Conservation (phyloP, 208 protist species). For the Trypanosoma congolense region DNA sequence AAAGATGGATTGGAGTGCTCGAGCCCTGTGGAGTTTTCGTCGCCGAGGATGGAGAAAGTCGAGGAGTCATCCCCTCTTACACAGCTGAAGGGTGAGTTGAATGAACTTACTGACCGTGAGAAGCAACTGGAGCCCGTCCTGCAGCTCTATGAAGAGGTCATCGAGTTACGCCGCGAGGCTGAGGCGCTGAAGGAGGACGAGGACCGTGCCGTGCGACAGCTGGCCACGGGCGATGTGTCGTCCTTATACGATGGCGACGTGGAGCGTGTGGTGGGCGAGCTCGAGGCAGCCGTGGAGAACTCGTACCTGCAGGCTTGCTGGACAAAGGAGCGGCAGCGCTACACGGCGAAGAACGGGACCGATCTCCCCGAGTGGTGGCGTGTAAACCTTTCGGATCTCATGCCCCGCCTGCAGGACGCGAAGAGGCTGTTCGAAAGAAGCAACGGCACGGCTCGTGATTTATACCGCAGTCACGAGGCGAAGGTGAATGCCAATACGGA, state of each 20-base stretch:
- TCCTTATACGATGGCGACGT: slow-evolving; percentile 39
- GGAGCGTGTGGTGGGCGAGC: slow-evolving; percentile 34
- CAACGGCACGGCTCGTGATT: slow-evolving; percentile 28
- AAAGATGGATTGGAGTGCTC: neutral
- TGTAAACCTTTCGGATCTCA: slow-evolving; percentile 47
- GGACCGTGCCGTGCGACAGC: slow-evolving; percentile 41
- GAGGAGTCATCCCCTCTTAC: neutral
- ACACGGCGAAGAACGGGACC: slow-evolving; percentile 28
- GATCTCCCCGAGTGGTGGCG: slow-evolving; percentile 17
- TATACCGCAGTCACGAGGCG: slow-evolving; percentile 53
- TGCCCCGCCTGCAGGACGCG: slow-evolving; percentile 34
- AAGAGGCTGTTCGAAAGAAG: slow-evolving; percentile 25
- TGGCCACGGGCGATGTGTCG: slow-evolving; percentile 25
- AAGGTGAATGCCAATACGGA: slow-evolving; percentile 70
- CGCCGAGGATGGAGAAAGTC: neutral
- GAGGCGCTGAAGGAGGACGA: slow-evolving; percentile 57
- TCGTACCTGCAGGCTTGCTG: slow-evolving; percentile 52
- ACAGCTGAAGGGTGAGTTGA: slow-evolving; percentile 19
- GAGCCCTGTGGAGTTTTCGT: neutral
- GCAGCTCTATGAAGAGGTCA: slow-evolving; percentile 67
- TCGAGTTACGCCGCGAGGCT: slow-evolving; percentile 62
- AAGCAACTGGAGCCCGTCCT: slow-evolving; percentile 39
- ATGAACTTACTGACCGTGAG: slow-evolving; percentile 6
- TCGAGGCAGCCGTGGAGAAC: slow-evolving; percentile 66
- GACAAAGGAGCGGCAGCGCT: slow-evolving; percentile 33